Evolutionary conservation across 352 stramenopile species (phyloP), one percentile per base, ranked within the genome.

Genomic region (Lagenidium sp.): DNA sequence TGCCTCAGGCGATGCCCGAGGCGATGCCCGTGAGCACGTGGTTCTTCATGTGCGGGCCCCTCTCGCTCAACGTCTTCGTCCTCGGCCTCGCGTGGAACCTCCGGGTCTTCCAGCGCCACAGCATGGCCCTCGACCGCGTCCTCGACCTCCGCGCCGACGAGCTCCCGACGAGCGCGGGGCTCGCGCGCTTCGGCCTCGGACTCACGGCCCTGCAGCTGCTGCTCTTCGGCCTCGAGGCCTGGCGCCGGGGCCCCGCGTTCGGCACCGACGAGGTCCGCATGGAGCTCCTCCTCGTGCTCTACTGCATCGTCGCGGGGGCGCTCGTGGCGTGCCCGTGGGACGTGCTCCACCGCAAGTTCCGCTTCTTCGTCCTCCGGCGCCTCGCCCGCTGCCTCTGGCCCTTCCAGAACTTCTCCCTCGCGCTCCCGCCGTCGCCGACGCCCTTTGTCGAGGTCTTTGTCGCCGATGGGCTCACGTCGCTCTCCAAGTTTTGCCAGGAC

Each of bases 401-500:
- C 15, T 84, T 87, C 47, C 69, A 83, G 60, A 39, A 74, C 36
- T 74, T 73, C 7, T 76, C 67, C 10, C 56, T 84, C 22, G 53
- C 65, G 26, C 36, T 86, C 19, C 68, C 70, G 24, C 44, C 62
- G 4, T 55, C 74, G 35, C 48, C 69, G 15, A 88, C 75, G 46
- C 73, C 73, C 1, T 91, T 91, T 34, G 54, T 83, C 36, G 75
- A 91, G 32, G 79, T 91, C 8, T 89, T 88, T 44, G 59, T 91
- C 16, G 79, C 79, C 22, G 79, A 88, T 43, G 79, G 71, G 10
- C 63, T 91, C 51, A 91, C 79, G 51, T 87, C 71, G 45, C 55
- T 89, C 47, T 91, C 79, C 55, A 91, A 91, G 65, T 85, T 86
- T 36, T 74, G 87, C 30, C 71, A 86, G 43, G 79, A 91, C 54